These are phyloP conservation scores for Yamadazyma triangularis DNA, from an alignment of 1,139 yeast species.

Conservation along the genomic window DNA sequence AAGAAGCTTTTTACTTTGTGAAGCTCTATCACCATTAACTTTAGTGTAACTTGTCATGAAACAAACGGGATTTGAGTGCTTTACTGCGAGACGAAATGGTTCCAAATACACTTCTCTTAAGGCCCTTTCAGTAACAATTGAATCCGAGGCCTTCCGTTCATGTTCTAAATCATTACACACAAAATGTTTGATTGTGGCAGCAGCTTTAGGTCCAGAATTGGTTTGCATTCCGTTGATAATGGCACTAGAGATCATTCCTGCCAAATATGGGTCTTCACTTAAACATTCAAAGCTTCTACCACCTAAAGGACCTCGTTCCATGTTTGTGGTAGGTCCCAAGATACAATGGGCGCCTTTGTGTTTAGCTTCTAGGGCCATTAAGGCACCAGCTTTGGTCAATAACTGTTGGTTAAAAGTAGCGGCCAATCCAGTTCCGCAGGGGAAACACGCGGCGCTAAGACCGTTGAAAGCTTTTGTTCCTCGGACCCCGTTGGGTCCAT, in stretches of 20 bases:
- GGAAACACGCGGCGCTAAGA: conserved; percentile 30
- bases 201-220: conserved; percentile 36
- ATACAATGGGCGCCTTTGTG: conserved; percentile 29
- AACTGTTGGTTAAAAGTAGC: conserved; percentile 39
- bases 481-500: conserved; percentile 34
- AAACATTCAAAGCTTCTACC: conserved; percentile 34
- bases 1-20: conserved; percentile 40
- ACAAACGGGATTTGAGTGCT: conserved; percentile 30
- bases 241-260: conserved; percentile 25
- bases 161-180: conserved; percentile 61
- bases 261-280: conserved; percentile 30
- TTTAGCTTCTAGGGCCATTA: conserved; percentile 30
- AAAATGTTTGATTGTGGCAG: conserved; percentile 57
- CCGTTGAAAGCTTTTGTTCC: conserved; percentile 30
- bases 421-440: conserved; percentile 35
- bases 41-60: conserved; percentile 60
- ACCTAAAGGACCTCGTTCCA: conserved; percentile 31
- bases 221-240: conserved; percentile 29
- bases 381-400: conserved; percentile 23
- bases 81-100: conserved; percentile 58
- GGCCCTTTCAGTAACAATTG: conserved; percentile 51
- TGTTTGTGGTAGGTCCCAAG: conserved; percentile 33
- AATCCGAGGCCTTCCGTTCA: conserved; percentile 46
- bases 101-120: conserved; percentile 56
- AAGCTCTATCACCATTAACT: conserved; percentile 52